A percentile compares a stretch with the other conserved stretches of the same genome.
These are phyloP conservation scores for Pseudonitzschia multiseries DNA, from an alignment of 108 stramenopile species.

Conservation along the genomic window DNA sequence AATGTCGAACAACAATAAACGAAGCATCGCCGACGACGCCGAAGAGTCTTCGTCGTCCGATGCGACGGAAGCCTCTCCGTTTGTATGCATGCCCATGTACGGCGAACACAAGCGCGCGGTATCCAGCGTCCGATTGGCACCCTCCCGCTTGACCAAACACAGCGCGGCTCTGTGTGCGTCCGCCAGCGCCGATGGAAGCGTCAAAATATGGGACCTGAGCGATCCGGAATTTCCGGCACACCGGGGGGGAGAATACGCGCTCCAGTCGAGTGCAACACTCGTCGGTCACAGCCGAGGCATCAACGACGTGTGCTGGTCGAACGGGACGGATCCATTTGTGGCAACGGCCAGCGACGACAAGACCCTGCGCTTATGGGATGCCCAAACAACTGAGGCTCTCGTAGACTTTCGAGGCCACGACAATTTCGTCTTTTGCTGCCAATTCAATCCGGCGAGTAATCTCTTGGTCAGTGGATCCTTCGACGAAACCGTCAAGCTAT, in stretches of 20 bases:
- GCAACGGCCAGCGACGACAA: conserved; percentile 94
- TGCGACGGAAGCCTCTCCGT: conserved; percentile 29
- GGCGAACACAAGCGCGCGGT: conserved; percentile 87
- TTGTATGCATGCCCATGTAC: conserved; percentile 58
- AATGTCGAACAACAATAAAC: not conserved
- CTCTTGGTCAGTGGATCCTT: conserved; percentile 84
- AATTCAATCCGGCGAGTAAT: conserved; percentile 76
- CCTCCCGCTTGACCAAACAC: conserved; percentile 39
- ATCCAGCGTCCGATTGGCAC: conserved; percentile 69
- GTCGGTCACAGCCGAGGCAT: conserved; percentile 79
- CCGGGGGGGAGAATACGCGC: conserved; percentile 14
- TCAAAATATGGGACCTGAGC: conserved; percentile 74
- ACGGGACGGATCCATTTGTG: conserved; percentile 57
- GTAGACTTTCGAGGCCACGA: conserved; percentile 90
- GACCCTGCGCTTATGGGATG: conserved; percentile 88
- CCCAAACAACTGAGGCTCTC: conserved; percentile 69
- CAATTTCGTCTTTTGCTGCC: conserved; percentile 88
- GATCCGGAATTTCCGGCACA: conserved; percentile 10
- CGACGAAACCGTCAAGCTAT: conserved; percentile 94
- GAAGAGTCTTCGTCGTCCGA: conserved; percentile 2
- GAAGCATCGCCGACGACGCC: conserved; percentile 3
- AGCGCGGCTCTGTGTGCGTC: conserved; percentile 60
- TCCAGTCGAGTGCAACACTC: conserved; percentile 41
- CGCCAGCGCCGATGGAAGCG: conserved; percentile 75
- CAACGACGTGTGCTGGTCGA: conserved; percentile 84